Evolutionary conservation across 495 filamentous ascomycete species (phyloP).

Genomic region (Pseudevernia furfuracea): DNA sequence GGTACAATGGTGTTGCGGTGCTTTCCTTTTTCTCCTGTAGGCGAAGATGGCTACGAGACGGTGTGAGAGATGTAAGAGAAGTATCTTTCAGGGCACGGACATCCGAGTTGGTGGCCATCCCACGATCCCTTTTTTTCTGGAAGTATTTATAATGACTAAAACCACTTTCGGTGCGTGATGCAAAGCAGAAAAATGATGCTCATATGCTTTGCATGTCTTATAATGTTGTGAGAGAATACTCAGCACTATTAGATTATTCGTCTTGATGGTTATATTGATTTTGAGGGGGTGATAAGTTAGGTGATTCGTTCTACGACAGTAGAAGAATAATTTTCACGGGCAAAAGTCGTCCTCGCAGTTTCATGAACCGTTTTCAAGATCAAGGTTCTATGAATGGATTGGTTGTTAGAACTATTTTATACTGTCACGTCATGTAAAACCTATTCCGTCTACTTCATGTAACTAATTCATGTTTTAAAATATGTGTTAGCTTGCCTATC

Average conservation of each 20-base stretch:
- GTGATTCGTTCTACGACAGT: too few species aligned
- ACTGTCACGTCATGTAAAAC: too few species aligned
- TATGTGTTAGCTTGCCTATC: too few species aligned
- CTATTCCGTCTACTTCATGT: too few species aligned
- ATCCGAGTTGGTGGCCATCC: not conserved
- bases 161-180: not conserved
- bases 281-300: not conserved
- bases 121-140: not conserved
- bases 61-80: not conserved
- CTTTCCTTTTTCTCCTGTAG: too few species aligned
- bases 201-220: not conserved
- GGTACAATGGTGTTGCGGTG: too few species aligned
- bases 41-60: not conserved
- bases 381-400: too few species aligned
- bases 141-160: not conserved
- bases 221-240: not conserved
- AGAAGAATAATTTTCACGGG: too few species aligned
- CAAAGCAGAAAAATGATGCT: not conserved
- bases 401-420: too few species aligned
- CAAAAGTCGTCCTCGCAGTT: too few species aligned
- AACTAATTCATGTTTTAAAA: too few species aligned
- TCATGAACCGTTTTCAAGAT: too few species aligned
- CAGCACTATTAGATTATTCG: not conserved
- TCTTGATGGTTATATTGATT: not conserved
- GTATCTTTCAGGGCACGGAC: not conserved